phyloP scores from a whole-genome alignment of 2,329 filamentous ascomycete species.

The Colletotrichum orchidophilum region DNA sequence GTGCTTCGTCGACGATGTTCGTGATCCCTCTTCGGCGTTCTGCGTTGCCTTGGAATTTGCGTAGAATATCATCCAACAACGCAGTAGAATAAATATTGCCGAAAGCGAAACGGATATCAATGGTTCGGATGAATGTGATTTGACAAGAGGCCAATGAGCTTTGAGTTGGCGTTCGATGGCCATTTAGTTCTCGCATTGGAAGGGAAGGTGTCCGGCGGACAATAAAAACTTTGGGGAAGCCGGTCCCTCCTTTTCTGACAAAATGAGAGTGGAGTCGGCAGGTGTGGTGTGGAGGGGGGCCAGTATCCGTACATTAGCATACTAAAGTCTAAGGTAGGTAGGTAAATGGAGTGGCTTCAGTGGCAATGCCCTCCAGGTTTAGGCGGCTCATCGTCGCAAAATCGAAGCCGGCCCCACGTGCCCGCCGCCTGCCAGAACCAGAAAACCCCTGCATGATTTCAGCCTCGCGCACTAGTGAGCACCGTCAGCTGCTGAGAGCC shows the following conservation, averaged over 20 bases:
- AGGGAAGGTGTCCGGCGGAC: not conserved
- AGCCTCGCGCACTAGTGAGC: conserved; percentile 27
- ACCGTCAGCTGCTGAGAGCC: conserved; percentile 3
- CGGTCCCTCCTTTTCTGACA: not conserved
- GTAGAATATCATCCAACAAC: too few species aligned
- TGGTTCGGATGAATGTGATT: not conserved
- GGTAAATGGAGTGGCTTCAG: not conserved
- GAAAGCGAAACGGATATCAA: not conserved
- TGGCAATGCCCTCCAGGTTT: not conserved
- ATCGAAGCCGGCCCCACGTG: conserved; percentile 12
- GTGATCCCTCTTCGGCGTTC: not conserved
- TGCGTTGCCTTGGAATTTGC: not conserved
- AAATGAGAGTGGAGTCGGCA: not conserved
- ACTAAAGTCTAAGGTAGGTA: too few species aligned
- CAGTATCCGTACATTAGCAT: too few species aligned
- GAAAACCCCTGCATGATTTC: conserved; percentile 33
- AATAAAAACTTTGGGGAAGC: not conserved
- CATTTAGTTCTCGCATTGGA: not conserved
- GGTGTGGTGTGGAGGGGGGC: not conserved
- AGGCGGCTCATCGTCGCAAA: conserved; percentile 9
- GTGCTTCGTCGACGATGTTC: not conserved
- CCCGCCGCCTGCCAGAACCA: conserved; percentile 19
- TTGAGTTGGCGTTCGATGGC: not conserved
- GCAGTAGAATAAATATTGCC: not conserved
- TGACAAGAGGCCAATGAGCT: not conserved